Percentiles rank a stretch among this genome's conserved stretches.
Evolutionary conservation across 2,329 filamentous ascomycete genomes (phyloP).

Genomic region (Thielaviopsis ethacetica): DNA sequence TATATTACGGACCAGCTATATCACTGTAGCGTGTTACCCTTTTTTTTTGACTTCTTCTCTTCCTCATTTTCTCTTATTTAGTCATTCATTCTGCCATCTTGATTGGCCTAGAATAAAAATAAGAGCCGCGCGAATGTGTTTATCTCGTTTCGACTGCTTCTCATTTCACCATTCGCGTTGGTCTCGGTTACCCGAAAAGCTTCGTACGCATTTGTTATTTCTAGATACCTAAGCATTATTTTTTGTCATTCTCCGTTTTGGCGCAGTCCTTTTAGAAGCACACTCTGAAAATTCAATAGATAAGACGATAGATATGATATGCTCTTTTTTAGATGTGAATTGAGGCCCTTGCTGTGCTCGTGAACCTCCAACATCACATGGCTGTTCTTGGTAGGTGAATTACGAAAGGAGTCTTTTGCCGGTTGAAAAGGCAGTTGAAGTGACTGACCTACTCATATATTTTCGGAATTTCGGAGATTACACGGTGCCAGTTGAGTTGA

Average conservation of each 20-base stretch:
- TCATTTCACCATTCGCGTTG: neutral
- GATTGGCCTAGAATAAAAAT: neutral
- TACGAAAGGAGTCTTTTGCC: neutral
- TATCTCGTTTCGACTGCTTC: neutral
- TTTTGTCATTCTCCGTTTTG: neutral
- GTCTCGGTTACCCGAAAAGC: neutral
- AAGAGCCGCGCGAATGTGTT: neutral
- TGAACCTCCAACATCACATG: neutral
- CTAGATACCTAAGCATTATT: neutral
- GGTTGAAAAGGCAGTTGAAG: neutral
- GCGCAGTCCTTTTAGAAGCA: neutral
- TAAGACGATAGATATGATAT: too few species aligned
- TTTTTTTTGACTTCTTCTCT: neutral
- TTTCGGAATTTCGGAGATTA: neutral
- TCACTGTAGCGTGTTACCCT: neutral
- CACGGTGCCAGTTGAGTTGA: neutral
- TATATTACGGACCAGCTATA: neutral
- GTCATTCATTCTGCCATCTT: neutral
- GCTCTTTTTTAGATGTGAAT: neutral
- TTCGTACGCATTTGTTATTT: neutral
- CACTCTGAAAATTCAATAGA: neutral
- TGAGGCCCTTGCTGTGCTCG: neutral
- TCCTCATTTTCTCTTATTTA: neutral
- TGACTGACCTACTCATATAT: neutral
- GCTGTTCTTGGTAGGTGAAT: neutral